Evolutionary conservation across 2,329 filamentous ascomycete species (phyloP).

Genomic region (Teratosphaeria nubilosa): DNA sequence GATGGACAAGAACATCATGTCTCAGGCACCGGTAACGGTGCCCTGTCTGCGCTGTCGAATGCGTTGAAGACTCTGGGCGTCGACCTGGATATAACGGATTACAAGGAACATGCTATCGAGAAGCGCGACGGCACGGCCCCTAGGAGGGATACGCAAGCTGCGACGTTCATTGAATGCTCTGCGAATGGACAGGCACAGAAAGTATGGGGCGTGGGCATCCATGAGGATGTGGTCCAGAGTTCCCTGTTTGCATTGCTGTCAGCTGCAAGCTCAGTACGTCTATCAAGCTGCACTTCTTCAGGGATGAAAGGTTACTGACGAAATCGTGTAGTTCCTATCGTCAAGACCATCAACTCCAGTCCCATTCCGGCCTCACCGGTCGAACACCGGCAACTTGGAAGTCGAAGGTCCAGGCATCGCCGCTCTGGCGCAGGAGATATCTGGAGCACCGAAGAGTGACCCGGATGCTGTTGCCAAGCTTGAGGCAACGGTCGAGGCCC

Average conservation of each 20-base stretch:
- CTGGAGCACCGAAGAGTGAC: conserved; percentile 19
- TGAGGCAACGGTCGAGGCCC: conserved; percentile 17
- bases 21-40: conserved; percentile 74
- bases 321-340: conserved; percentile 53
- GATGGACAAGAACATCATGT: conserved; percentile 72
- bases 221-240: conserved; percentile 85
- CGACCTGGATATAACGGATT: conserved; percentile 82
- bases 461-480: conserved; percentile 23
- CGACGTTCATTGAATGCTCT: conserved; percentile 86
- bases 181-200: conserved; percentile 46
- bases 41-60: conserved; percentile 77
- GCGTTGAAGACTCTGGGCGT: conserved; percentile 71
- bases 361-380: conserved; percentile 48
- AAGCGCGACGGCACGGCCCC: conserved; percentile 7
- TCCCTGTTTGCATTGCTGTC: conserved; percentile 77
- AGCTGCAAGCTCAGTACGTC: conserved; percentile 75
- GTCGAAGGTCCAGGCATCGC: conserved; percentile 11
- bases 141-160: conserved; percentile 79
- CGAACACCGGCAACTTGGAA: conserved; percentile 35
- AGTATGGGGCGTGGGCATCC: conserved; percentile 85
- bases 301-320: conserved; percentile 2
- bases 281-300: neutral
- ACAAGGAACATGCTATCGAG: conserved; percentile 85
- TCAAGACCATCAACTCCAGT: conserved; percentile 61
- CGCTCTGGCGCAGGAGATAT: conserved; percentile 19